Evolutionary conservation across 2,329 filamentous ascomycete species (phyloP).

Genomic region (Purpureocillium takamizusanense): DNA sequence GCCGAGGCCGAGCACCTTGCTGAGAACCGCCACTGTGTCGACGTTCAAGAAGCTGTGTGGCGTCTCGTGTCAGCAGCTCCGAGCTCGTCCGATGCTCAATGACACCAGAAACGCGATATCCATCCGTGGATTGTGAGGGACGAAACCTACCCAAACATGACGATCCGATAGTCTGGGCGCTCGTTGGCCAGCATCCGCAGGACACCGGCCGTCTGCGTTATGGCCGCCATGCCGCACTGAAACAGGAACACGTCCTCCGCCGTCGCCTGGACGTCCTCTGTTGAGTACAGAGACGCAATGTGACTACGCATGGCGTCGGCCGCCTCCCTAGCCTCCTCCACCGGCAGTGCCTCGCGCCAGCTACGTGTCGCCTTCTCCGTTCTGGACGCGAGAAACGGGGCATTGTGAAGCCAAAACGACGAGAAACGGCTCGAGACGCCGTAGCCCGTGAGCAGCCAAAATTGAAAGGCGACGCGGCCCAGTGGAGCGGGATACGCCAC

Average conservation of each 20-base stretch:
- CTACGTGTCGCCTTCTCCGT: background rate
- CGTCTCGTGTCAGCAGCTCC: background rate
- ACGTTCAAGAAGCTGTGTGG: slow-evolving; percentile 17
- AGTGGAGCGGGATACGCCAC: slow-evolving; percentile 9
- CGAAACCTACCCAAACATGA: slow-evolving; percentile 16
- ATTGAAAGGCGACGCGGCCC: slow-evolving; percentile 14
- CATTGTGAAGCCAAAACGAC: slow-evolving; percentile 13
- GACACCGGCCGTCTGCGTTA: slow-evolving; percentile 18
- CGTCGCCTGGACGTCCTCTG: slow-evolving; percentile 4
- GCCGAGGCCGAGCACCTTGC: slow-evolving; percentile 14
- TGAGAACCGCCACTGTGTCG: slow-evolving; percentile 20
- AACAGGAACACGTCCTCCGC: slow-evolving; percentile 37
- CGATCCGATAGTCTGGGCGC: slow-evolving; percentile 9
- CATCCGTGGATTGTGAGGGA: background rate
- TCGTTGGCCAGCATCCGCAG: slow-evolving; percentile 2
- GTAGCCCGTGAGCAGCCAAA: slow-evolving; percentile 20
- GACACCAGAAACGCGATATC: too few relatives aligned
- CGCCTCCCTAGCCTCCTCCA: slow-evolving; percentile 6
- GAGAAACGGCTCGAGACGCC: slow-evolving; percentile 19
- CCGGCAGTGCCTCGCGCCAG: background rate
- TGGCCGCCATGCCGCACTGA: slow-evolving; percentile 42
- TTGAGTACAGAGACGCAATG: slow-evolving; percentile 12
- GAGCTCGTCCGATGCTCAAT: too few relatives aligned
- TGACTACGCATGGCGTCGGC: slow-evolving; percentile 6
- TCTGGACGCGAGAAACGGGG: slow-evolving; percentile 9